A percentile compares a stretch with the other conserved stretches of the same genome.
Evolutionary conservation across 805 yeast genomes (phyloP).

Genomic region (Myxozyma neotropica): DNA sequence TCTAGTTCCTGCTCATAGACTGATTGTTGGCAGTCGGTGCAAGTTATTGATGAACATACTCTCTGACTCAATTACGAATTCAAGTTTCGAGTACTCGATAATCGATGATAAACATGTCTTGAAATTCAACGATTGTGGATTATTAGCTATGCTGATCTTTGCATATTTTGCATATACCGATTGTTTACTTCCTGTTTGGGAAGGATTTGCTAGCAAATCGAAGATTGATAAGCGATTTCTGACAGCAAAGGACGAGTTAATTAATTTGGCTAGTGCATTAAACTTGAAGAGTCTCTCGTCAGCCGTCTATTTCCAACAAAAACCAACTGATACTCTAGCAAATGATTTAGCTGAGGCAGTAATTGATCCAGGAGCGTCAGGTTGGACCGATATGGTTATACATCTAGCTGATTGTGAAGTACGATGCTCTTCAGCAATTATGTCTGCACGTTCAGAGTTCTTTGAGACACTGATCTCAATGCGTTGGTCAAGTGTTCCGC

Average conservation of each 20-base stretch:
- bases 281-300: conserved; percentile 32
- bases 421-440: conserved; percentile 51
- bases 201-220: conserved; percentile 32
- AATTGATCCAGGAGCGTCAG: conserved; percentile 7
- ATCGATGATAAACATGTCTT: conserved; percentile 3
- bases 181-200: conserved; percentile 52
- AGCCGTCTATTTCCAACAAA: conserved; percentile 26
- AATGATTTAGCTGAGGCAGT: conserved; percentile 20
- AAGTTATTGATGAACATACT: conserved; percentile 37
- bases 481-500: conserved; percentile 28
- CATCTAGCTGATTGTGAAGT: conserved; percentile 52
- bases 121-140: conserved; percentile 13
- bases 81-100: conserved; percentile 1
- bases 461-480: conserved; percentile 56
- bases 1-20: conserved; percentile 27
- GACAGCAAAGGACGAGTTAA: conserved; percentile 37
- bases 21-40: conserved; percentile 27
- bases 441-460: conserved; percentile 58
- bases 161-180: conserved; percentile 58
- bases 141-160: conserved; percentile 46
- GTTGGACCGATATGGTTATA: conserved; percentile 50
- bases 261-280: conserved; percentile 31
- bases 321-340: conserved; percentile 12
- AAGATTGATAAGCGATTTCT: conserved; percentile 32
- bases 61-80: neutral